Evolutionary conservation across 768 basidiomycete genomes (phyloP), one percentile per base, ranked within the genome.

Genomic region (Pleurotus pulmonarius): DNA sequence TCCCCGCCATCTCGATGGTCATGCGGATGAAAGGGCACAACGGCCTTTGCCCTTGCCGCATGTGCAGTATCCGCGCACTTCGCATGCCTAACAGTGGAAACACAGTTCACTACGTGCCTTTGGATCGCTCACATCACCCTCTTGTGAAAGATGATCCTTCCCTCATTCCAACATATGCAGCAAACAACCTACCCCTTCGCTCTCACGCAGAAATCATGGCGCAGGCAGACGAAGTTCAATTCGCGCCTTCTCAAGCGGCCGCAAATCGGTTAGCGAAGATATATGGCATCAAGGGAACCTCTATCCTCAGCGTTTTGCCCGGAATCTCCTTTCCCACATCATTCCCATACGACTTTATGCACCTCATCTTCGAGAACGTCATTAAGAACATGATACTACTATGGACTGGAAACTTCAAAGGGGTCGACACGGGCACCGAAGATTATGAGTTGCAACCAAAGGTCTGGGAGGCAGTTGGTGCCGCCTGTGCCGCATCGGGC

Each of bases 291-390:
- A 72, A 72, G 24, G 70, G 68, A 4, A 34, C 65, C 13, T 61
- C 77, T 3, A 34, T 73, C 0, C 69, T 78, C 18, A 56, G 57
- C 6, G 12, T 25, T 13, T 65, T 78, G 1, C 51, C 60, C 1
- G 75, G 70, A 0, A 57, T 78, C 16, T 63, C 63, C 4, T 74
- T 78, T 59, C 73, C 79, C 0, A 0, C 18, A 3, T 74, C 73
- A 9, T 75, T 78, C 16, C 78, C 77, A 0, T 73, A 74, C 57
- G 78, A 82, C 49, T 77, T 79, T 63, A 80, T 82, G 74, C 79
- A 83, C 52, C 67, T 78, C 0, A 65, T 81, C 18, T 75, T 64
- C 60, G 77, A 78, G 58, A 82, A 82, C 58, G 46, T 78, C 1
- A 59, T 78, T 22, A 62, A 60, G 16, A 77, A 73, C 46, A 67